These are phyloP conservation scores for Globisporangium barbulae DNA, from an alignment of 352 stramenopile genomes.

Conservation along the genomic window DNA sequence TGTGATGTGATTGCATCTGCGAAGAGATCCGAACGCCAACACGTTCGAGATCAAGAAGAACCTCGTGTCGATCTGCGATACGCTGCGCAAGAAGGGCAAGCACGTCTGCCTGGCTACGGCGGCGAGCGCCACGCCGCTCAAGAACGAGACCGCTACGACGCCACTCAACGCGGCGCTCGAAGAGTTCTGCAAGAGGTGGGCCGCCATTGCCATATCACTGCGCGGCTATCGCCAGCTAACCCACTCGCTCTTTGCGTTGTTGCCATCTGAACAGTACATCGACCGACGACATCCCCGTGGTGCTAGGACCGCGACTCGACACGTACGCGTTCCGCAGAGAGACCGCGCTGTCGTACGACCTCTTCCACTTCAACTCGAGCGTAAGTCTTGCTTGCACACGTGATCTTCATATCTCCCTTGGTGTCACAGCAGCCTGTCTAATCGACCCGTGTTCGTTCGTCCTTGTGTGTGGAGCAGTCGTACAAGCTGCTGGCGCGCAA, in stretches of 20 bases:
- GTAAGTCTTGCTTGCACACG: conserved; percentile 27
- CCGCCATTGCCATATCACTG: not conserved
- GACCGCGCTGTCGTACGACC: conserved; percentile 56
- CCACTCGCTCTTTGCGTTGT: not conserved
- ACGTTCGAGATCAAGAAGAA: conserved; percentile 45
- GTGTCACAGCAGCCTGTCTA: not conserved
- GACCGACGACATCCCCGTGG: conserved; percentile 54
- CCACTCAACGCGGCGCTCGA: conserved; percentile 65
- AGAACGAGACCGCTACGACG: conserved; percentile 27
- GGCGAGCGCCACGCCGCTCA: conserved; percentile 39
- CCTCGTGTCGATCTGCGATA: conserved; percentile 71
- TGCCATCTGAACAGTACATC: conserved; percentile 39
- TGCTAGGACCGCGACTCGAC: conserved; percentile 74
- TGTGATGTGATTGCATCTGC: not conserved
- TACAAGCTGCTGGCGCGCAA: conserved; percentile 79
- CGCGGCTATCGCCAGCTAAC: not conserved
- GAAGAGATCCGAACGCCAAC: conserved; percentile 27
- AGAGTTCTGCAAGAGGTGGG: conserved; percentile 74
- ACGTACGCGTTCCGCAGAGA: conserved; percentile 67
- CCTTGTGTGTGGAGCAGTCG: conserved; percentile 29
- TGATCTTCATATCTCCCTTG: not conserved
- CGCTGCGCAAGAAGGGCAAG: conserved; percentile 80
- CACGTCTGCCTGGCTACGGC: conserved; percentile 68
- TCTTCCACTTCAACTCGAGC: conserved; percentile 81
- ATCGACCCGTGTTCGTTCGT: not conserved